Evolutionary conservation across 2,329 filamentous ascomycete species (phyloP), one percentile per base, ranked within the genome.

Genomic region (Ophiostoma himal-ulmi): DNA sequence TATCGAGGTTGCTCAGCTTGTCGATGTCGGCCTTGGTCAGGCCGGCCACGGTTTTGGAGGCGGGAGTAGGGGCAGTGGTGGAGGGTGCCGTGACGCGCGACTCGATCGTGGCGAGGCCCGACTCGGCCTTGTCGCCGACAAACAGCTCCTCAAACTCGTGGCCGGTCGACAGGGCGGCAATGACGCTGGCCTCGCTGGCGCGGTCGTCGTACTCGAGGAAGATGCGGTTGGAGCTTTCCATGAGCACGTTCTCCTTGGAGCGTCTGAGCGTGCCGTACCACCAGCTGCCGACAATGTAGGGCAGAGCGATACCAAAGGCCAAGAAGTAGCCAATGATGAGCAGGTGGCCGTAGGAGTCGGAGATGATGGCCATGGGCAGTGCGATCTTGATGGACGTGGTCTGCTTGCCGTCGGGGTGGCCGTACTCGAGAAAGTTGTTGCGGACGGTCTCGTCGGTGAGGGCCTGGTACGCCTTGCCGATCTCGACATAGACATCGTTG

Each of bases 351-450:
- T 95, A 96, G 70, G 94, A 94, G 75, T 97, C 93, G 17, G 92
- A 91, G 70, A 99, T 86, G 76, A 99, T 93, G 80, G 95, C 92
- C 79, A 95, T 91, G 65, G 95, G 95, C 65, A 99, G 86, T 65
- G 94, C 95, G 75, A 99, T 99, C 74, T 95, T 94, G 77, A 99
- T 98, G 81, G 93, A 97, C 81, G 94, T 95, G 79, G 93, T 94
- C 82, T 99, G 95, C 85, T 97, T 98, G 78, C 95, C 95, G 78
- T 99, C 95, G 7, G 95, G 95, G 79, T 99, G 93, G 70, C 95
- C 95, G 77, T 91, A 99, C 79, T 96, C 91, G 69, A 97, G 89
- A 80, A 92, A 99, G 83, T 99, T 99, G 82, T 96, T 96, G 77
- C 95, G 91, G 72, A 98, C 87, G 60, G 98, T 95, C 81, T 99